phyloP scores from a whole-genome alignment of 2,329 filamentous ascomycete genomes.

The Colletotrichum brevisporum region DNA sequence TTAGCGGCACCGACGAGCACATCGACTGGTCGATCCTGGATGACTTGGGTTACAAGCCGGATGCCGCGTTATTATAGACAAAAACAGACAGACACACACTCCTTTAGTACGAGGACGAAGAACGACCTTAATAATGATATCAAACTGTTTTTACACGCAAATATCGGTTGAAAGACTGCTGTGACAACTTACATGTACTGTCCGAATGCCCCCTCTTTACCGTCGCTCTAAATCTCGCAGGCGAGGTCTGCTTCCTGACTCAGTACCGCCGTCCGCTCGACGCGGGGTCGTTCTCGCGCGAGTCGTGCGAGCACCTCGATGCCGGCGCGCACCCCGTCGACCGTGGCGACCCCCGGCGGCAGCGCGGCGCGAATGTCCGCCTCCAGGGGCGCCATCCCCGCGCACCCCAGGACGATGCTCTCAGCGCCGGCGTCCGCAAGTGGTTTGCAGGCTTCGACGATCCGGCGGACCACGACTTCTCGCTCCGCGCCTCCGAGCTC shows the following conservation, averaged over 20 bases:
- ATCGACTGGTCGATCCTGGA: slow-evolving; percentile 31
- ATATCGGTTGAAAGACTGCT: neutral
- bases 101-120: neutral
- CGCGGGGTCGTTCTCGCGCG: neutral
- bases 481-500: slow-evolving; percentile 25
- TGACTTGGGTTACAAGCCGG: neutral
- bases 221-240: no score
- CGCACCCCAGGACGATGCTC: slow-evolving; percentile 31
- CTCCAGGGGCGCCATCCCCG: slow-evolving; percentile 31
- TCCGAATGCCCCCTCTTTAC: neutral
- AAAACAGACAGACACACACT: neutral
- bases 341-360: neutral
- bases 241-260: neutral
- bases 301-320: slow-evolving; percentile 12
- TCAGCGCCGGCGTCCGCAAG: slow-evolving; percentile 21
- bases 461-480: slow-evolving; percentile 12
- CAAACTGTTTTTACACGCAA: neutral
- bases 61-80: neutral
- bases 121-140: neutral
- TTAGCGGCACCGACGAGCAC: slow-evolving; percentile 23
- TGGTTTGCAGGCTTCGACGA: neutral
- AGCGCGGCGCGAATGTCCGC: neutral
- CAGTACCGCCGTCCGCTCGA: neutral
- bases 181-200: neutral
- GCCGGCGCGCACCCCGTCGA: slow-evolving; percentile 31